phyloP scores from a whole-genome alignment of 345 rosid genomes.

The Eucalyptus paniculata region DNA sequence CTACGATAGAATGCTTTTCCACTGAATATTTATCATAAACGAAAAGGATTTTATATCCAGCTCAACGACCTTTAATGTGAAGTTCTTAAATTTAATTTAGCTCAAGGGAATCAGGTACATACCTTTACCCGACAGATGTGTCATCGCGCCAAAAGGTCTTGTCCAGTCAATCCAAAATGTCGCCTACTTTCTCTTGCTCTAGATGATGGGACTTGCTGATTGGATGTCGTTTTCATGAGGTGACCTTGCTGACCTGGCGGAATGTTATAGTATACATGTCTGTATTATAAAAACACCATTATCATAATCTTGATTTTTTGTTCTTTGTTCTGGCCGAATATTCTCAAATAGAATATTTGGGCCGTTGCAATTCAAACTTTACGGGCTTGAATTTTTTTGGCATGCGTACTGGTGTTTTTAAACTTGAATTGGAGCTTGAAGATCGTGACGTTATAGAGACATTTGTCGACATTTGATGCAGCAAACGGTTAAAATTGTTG shows the following conservation, averaged over 20 bases:
- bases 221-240: background rate
- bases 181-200: background rate
- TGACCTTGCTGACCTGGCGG: background rate
- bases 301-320: background rate
- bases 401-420: background rate
- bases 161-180: background rate
- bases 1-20: background rate
- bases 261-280: background rate
- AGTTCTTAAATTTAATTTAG: background rate
- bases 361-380: background rate
- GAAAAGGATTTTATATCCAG: background rate
- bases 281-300: background rate
- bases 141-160: background rate
- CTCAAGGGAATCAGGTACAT: background rate
- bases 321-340: background rate
- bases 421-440: background rate
- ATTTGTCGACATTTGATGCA: background rate
- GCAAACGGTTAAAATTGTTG: background rate
- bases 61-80: background rate
- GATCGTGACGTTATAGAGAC: background rate
- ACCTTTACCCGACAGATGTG: background rate
- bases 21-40: background rate
- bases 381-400: background rate
- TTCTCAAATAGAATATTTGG: background rate
- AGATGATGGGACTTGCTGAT: background rate